phyloP scores from a whole-genome alignment of 2,329 filamentous ascomycete species.

The Fusarium odoratissimum region DNA sequence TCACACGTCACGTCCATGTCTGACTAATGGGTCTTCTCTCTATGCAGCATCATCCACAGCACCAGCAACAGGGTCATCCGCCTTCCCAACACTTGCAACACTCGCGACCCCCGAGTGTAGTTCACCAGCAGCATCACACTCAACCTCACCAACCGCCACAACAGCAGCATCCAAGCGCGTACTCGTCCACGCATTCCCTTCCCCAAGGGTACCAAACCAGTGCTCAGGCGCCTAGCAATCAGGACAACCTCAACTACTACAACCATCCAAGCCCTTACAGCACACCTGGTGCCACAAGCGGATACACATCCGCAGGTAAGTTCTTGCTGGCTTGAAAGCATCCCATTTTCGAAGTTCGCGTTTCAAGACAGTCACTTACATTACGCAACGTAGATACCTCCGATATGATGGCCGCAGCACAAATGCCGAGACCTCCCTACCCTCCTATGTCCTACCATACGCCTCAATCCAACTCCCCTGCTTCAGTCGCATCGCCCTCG shows the following conservation, averaged over 20 bases:
- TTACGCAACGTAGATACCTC: slow-evolving; percentile 60
- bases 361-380: slow-evolving; percentile 36
- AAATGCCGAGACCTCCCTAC: slow-evolving; percentile 81
- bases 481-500: slow-evolving; percentile 90
- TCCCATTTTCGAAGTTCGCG: background rate
- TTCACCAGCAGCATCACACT: slow-evolving; percentile 78
- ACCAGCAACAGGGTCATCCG: slow-evolving; percentile 78
- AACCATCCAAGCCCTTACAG: slow-evolving; percentile 86
- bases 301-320: slow-evolving; percentile 89
- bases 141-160: slow-evolving; percentile 72
- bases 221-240: slow-evolving; percentile 69
- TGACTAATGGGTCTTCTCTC: slow-evolving; percentile 70
- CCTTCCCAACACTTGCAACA: slow-evolving; percentile 75
- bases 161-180: slow-evolving; percentile 72
- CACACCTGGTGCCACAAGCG: slow-evolving; percentile 81
- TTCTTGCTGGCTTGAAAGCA: slow-evolving; percentile 37
- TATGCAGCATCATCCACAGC: slow-evolving; percentile 82
- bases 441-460: slow-evolving; percentile 93
- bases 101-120: slow-evolving; percentile 76
- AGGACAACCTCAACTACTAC: slow-evolving; percentile 78
- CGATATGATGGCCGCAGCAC: slow-evolving; percentile 74
- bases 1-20: slow-evolving; percentile 49
- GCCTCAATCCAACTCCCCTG: slow-evolving; percentile 93
- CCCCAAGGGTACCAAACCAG: slow-evolving; percentile 76
- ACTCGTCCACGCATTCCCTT: slow-evolving; percentile 74